Percentiles rank a stretch among this genome's conserved stretches.
phyloP scores from a whole-genome alignment of 106 monocot species.

The Agapanthus africanus region DNA sequence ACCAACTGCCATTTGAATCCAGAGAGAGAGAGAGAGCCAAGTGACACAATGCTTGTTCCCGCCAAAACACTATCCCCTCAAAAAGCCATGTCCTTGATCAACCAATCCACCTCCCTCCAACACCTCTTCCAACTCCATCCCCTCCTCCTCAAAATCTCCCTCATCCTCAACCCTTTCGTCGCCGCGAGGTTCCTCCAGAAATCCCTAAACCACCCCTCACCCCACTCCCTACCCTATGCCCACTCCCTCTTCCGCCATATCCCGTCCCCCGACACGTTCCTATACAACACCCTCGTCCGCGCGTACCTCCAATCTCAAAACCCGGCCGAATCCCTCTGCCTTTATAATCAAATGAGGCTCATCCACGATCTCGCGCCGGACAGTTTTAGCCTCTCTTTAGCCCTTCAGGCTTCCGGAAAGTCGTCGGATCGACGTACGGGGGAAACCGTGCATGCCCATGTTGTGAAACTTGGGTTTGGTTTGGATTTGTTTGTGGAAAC shows the following conservation, averaged over 20 bases:
- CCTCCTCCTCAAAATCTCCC: constrained; percentile 24
- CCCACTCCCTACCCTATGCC: constrained; percentile 3
- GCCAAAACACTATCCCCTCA: neutral
- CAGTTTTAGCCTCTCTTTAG: constrained; percentile 36
- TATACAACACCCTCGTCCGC: constrained; percentile 9
- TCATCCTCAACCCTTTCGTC: constrained; percentile 12
- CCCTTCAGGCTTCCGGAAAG: constrained; percentile 39
- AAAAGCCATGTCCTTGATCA: constrained; percentile 1
- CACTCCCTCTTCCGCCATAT: constrained; percentile 32
- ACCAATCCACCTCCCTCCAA: constrained; percentile 11
- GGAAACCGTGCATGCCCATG: constrained; percentile 20
- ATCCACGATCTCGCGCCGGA: constrained; percentile 10
- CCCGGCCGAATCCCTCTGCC: constrained; percentile 15
- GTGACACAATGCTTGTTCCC: too few species aligned
- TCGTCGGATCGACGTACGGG: constrained; percentile 1
- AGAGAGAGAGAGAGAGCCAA: too few species aligned
- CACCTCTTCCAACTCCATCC: constrained; percentile 20
- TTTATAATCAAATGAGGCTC: constrained; percentile 22
- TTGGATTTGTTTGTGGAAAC: constrained; percentile 36
- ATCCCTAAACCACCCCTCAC: neutral
- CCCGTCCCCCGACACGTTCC: constrained; percentile 19
- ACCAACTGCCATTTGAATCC: too few species aligned
- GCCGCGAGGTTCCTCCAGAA: constrained; percentile 12
- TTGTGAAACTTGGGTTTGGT: constrained; percentile 23
- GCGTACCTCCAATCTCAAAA: constrained; percentile 1